Evolutionary conservation across 495 filamentous ascomycete genomes (phyloP).

Genomic region (Cairneyella variabilis): DNA sequence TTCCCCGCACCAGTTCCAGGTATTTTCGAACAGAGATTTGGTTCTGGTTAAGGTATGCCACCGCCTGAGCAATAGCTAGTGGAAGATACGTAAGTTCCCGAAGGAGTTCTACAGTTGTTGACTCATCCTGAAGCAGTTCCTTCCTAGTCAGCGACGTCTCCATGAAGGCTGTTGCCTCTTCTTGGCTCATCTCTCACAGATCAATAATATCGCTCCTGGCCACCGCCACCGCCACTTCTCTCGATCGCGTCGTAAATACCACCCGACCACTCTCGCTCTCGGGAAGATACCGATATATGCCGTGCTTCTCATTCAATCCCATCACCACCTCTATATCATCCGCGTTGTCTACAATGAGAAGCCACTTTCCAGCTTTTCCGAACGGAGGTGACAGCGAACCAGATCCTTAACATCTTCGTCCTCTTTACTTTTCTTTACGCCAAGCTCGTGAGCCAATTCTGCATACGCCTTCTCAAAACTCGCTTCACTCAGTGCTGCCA

Average conservation of each 20-base stretch:
- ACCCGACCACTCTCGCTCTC: conserved; percentile 9
- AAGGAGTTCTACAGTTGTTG: conserved; percentile 5
- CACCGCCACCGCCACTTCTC: conserved; percentile 21
- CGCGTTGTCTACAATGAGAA: conserved; percentile 42
- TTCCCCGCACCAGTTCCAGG: conserved; percentile 44
- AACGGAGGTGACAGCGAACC: conserved; percentile 13
- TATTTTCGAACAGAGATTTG: conserved; percentile 20
- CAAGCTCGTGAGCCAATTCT: conserved; percentile 22
- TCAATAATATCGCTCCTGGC: conserved; percentile 9
- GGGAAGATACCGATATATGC: conserved; percentile 2
- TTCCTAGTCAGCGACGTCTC: not conserved
- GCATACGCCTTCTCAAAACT: conserved; percentile 29
- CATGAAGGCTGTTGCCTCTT: not conserved
- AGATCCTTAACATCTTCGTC: conserved; percentile 23
- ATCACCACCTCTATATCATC: conserved; percentile 37
- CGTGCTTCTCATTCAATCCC: conserved; percentile 22
- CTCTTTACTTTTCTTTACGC: conserved; percentile 12
- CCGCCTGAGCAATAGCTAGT: conserved; percentile 43
- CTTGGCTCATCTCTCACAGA: conserved; percentile 6
- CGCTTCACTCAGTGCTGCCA: conserved; percentile 28
- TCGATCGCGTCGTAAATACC: conserved; percentile 27
- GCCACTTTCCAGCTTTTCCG: conserved; percentile 16
- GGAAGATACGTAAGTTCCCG: conserved; percentile 30
- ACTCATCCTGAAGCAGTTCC: conserved; percentile 5
- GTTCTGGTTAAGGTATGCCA: conserved; percentile 13